phyloP scores from a whole-genome alignment of 768 basidiomycete species.

The Phylloporus rhodoxanthus region DNA sequence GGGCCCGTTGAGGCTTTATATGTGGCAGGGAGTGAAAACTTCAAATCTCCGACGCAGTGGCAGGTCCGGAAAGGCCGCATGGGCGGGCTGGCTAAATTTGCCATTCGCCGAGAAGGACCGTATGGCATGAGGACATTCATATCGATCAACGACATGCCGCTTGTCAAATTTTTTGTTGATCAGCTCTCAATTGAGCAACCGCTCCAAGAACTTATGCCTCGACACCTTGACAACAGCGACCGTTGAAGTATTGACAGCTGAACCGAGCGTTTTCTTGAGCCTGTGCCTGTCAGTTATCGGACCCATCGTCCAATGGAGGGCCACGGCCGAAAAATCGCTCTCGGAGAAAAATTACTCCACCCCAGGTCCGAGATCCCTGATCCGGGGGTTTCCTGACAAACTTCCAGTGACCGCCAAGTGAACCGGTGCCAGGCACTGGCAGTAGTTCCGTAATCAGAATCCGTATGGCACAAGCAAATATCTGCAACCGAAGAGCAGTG shows the following conservation, averaged over 20 bases:
- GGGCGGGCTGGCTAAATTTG: constrained; percentile 11
- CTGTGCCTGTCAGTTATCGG: not conserved
- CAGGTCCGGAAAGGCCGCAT: constrained; percentile 17
- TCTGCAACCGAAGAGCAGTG: not conserved
- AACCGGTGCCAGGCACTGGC: not conserved
- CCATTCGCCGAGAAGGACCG: constrained; percentile 15
- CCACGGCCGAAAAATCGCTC: not conserved
- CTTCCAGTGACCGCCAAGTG: not conserved
- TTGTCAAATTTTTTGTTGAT: constrained; percentile 6
- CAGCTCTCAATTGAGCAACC: not conserved
- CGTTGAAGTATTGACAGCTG: not conserved
- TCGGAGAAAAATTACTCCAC: not conserved
- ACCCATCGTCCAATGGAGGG: not conserved
- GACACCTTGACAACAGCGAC: not conserved
- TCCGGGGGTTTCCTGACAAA: not conserved
- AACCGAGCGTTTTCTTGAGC: not conserved
- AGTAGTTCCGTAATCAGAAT: too few species aligned
- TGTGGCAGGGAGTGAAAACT: not conserved
- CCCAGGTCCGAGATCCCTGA: not conserved
- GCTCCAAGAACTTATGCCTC: not conserved
- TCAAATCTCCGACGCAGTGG: constrained; percentile 24
- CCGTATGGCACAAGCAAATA: not conserved
- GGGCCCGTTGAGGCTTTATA: constrained; percentile 16
- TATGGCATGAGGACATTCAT: not conserved
- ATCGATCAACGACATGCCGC: constrained; percentile 5